A percentile compares a stretch with the other conserved stretches of the same genome.
Conservation (phyloP, 768 basidiomycete genomes). For the Lactarius psammicola region DNA sequence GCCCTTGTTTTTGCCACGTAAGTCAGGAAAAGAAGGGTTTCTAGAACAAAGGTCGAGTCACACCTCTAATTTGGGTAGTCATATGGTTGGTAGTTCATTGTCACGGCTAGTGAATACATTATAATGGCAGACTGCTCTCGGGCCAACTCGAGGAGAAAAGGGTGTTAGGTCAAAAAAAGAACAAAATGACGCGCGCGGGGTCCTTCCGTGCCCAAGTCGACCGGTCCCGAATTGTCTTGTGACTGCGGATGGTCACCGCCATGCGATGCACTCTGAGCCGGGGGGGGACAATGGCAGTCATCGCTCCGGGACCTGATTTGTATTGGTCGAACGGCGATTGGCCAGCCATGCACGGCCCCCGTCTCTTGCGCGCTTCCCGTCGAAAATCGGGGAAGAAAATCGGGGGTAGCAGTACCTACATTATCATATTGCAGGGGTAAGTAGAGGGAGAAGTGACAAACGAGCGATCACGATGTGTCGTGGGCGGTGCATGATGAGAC, state of each 20-base stretch:
- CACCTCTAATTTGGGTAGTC: background rate
- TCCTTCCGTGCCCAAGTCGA: background rate
- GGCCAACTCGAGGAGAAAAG: background rate
- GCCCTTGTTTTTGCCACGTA: background rate
- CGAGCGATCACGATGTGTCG: background rate
- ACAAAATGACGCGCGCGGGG: background rate
- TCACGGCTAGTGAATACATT: background rate
- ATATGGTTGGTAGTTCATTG: background rate
- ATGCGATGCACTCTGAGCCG: background rate
- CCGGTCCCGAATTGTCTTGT: background rate
- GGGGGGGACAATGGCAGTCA: background rate
- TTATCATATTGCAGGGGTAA: too few species aligned
- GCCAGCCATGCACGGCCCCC: background rate
- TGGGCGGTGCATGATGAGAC: background rate
- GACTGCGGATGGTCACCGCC: background rate
- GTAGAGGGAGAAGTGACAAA: background rate
- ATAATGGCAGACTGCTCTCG: background rate
- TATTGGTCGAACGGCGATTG: background rate
- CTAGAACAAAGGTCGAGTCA: conserved; percentile 1
- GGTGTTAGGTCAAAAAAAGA: background rate
- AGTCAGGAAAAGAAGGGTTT: background rate
- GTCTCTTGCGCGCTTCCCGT: background rate
- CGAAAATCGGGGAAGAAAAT: background rate
- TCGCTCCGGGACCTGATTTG: background rate
- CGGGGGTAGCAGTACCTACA: too few species aligned